Conservation (phyloP, 1,284 basidiomycete species). For the Rhodotorula sp. region DNA sequence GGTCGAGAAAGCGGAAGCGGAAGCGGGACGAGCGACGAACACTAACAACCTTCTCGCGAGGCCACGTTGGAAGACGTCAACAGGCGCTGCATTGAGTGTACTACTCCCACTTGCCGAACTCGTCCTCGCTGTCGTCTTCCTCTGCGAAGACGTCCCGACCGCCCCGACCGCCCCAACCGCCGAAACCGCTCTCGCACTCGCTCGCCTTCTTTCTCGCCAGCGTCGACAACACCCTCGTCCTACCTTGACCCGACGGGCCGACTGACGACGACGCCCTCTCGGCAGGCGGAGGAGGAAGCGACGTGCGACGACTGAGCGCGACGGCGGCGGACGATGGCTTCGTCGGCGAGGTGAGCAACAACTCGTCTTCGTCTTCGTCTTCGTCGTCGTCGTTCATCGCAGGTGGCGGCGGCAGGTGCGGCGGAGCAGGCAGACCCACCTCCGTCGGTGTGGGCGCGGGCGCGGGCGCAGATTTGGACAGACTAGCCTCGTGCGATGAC, state of each 20-base stretch:
- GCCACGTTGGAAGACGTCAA: too few relatives aligned
- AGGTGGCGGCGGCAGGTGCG: not conserved
- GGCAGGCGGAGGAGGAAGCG: not conserved
- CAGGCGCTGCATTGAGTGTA: too few relatives aligned
- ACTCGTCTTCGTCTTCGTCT: not conserved
- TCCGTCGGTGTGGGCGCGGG: not conserved
- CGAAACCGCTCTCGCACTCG: too few relatives aligned
- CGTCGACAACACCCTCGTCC: not conserved
- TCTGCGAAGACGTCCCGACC: not conserved
- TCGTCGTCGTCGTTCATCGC: not conserved
- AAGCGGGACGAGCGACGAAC: too few relatives aligned
- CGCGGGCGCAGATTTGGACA: not conserved
- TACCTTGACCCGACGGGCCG: not conserved
- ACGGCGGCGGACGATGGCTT: not conserved
- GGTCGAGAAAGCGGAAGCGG: too few relatives aligned
- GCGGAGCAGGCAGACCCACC: slow-evolving; percentile 1
- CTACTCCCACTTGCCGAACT: slow-evolving; percentile 1
- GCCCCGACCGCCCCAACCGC: too few relatives aligned
- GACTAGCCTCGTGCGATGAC: too few relatives aligned
- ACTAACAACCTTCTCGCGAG: too few relatives aligned
- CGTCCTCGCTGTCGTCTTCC: not conserved
- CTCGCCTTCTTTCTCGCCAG: not conserved
- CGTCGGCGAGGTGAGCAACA: not conserved
- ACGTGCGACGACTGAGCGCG: not conserved
- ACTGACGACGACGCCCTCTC: not conserved